Conservation (phyloP, 441 rosid species). For the Breynia disticha region DNA sequence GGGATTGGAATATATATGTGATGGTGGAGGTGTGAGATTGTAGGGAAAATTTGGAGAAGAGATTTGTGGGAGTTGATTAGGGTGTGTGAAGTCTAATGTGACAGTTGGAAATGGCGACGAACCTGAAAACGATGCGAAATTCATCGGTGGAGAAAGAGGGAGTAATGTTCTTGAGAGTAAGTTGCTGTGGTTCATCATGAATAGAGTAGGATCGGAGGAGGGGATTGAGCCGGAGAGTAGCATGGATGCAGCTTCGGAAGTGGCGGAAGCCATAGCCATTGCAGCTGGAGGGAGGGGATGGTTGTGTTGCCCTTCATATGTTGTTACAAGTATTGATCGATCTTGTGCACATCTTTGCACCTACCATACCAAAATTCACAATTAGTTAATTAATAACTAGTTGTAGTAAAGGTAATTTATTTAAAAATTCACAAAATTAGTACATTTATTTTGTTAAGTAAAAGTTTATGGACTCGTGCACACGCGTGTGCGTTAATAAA, state of each 20-base stretch:
- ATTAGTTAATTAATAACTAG: not conserved
- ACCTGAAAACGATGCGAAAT: conserved; percentile 51
- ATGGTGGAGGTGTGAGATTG: conserved; percentile 11
- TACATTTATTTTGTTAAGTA: not conserved
- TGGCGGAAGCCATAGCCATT: conserved; percentile 70
- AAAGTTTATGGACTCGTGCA: too few species aligned
- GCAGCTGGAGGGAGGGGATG: conserved; percentile 82
- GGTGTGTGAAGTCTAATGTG: conserved; percentile 48
- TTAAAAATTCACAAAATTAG: too few species aligned
- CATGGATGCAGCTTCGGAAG: conserved; percentile 61
- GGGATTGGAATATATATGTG: too few species aligned
- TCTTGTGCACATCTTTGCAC: conserved; percentile 92
- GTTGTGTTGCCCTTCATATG: conserved; percentile 81
- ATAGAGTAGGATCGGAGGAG: conserved; percentile 40
- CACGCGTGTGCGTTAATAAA: too few species aligned
- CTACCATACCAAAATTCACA: conserved; percentile 15
- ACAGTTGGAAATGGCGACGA: conserved; percentile 57
- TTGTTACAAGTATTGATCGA: conserved; percentile 48
- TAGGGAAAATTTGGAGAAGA: conserved; percentile 23
- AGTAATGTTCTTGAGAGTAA: conserved; percentile 46
- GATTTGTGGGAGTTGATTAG: conserved; percentile 28
- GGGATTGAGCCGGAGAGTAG: conserved; percentile 70
- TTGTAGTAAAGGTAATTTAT: too few species aligned
- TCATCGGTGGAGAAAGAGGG: conserved; percentile 33
- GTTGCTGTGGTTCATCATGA: conserved; percentile 52